phyloP scores from a whole-genome alignment of 805 yeast species.

The Barnettozyma sucrosica region DNA sequence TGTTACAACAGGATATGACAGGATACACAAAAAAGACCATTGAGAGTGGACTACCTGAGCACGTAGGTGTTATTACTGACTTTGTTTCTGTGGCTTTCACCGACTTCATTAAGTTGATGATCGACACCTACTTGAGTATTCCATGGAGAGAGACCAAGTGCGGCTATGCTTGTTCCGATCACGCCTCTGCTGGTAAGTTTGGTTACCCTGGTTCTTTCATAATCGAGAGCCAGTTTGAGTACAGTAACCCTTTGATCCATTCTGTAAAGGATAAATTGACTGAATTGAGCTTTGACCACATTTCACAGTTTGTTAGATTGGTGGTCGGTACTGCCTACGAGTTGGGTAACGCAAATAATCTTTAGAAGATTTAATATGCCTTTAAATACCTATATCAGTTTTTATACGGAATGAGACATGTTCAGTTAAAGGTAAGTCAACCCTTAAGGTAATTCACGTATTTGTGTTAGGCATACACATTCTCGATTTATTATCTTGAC shows the following conservation, averaged over 20 bases:
- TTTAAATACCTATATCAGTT: no score
- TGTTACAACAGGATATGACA: conserved; percentile 90
- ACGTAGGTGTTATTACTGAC: conserved; percentile 65
- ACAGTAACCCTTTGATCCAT: conserved; percentile 68
- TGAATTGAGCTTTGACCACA: conserved; percentile 68
- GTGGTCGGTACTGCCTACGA: conserved; percentile 71
- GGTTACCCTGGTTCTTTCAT: conserved; percentile 86
- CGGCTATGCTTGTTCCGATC: conserved; percentile 94
- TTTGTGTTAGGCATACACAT: no score
- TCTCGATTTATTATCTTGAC: no score
- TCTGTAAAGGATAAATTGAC: conserved; percentile 76
- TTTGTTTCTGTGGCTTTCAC: conserved; percentile 22
- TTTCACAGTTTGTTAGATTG: conserved; percentile 74
- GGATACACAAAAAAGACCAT: conserved; percentile 24
- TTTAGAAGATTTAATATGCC: neutral
- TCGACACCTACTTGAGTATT: conserved; percentile 57
- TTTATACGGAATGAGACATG: no score
- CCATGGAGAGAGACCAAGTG: conserved; percentile 72
- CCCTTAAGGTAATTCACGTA: no score
- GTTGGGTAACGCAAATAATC: conserved; percentile 36
- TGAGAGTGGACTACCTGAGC: conserved; percentile 41
- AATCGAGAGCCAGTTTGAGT: conserved; percentile 66
- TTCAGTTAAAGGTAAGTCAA: no score
- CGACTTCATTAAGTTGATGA: conserved; percentile 44
- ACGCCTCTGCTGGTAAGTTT: conserved; percentile 73